phyloP scores from a whole-genome alignment of 2,329 filamentous ascomycete species.

The Dothideomycetes sp. region DNA sequence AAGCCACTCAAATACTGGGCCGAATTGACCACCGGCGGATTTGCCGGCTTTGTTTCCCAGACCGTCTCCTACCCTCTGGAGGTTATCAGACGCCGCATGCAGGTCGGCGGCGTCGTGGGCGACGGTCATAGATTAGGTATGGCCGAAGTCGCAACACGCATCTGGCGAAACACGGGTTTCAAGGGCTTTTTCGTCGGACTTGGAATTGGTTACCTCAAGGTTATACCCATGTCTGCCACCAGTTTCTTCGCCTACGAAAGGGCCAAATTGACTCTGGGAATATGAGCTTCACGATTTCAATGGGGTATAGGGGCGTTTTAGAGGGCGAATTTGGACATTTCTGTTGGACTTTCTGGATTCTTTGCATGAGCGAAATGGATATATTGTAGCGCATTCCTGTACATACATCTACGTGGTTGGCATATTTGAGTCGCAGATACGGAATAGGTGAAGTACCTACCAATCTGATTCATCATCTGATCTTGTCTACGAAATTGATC shows the following conservation, averaged over 20 bases:
- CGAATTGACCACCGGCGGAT: conserved; percentile 71
- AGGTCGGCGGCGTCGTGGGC: conserved; percentile 88
- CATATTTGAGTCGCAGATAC: too few species aligned
- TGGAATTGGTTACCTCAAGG: conserved; percentile 90
- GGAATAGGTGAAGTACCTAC: too few species aligned
- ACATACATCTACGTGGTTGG: too few species aligned
- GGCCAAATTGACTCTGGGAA: conserved; percentile 48
- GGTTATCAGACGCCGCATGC: conserved; percentile 86
- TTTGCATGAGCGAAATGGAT: too few species aligned
- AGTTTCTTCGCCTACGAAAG: conserved; percentile 61
- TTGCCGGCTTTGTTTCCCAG: conserved; percentile 83
- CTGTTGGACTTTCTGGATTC: too few species aligned
- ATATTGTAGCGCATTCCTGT: too few species aligned
- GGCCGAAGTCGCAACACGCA: conserved; percentile 64
- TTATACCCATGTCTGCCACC: conserved; percentile 77
- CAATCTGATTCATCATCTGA: too few species aligned
- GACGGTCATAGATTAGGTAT: conserved; percentile 75
- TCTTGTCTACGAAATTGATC: too few species aligned
- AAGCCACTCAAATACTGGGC: conserved; percentile 75
- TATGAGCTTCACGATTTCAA: too few species aligned
- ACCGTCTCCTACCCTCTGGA: conserved; percentile 90
- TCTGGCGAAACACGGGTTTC: conserved; percentile 65
- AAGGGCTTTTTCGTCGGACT: conserved; percentile 86
- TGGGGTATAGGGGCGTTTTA: too few species aligned
- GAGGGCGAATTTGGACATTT: too few species aligned